Evolutionary conservation across 139 green algal genomes (phyloP), one percentile per base, ranked within the genome.

Genomic region (Auxenochlorella protothecoides): DNA sequence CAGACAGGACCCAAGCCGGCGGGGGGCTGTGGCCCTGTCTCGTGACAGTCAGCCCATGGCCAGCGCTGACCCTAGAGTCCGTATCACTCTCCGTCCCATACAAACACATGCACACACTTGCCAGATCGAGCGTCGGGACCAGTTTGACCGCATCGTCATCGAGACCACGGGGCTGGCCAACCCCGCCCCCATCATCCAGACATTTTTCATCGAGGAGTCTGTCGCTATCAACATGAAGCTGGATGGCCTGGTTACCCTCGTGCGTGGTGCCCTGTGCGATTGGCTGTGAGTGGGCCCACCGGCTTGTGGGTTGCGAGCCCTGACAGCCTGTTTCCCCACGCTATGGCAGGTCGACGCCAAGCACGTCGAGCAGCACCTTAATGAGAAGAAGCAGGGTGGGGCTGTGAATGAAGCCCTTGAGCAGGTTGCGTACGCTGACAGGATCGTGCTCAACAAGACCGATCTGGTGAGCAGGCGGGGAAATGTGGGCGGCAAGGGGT

Each of bases 121-220:
- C 27, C 27, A 44, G 27, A 44, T 44, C 27, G 27, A 78, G 3
- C 73, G 88, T 2, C 79, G 84, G 4, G 74, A 82, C 68, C 76
- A 89, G 63, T 92, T 96, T 73, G 94, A 98, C 78, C 89, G 95
- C 69, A 79, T 98, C 11, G 70, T 98, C 13, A 97, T 98, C 62
- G 94, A 98, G 80, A 98, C 94, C 16, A 98, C 94, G 3, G 93
- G 93, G 5, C 78, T 98, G 63, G 94, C 94, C 13, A 91, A 97
- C 78, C 94, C 94, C 5, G 85, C 83, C 0, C 93, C 94, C 59
- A 95, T 98, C 72, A 94, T 98, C 76, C 84, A 86, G 53, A 96
- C 89, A 68, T 96, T 97, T 82, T 96, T 90, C 81, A 74, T 91
- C 68, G 90, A 97, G 68, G 67, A 81, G 10, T 44, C 27, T 44